phyloP scores from a whole-genome alignment of 345 rosid species.

The Dipteronia sinensis region DNA sequence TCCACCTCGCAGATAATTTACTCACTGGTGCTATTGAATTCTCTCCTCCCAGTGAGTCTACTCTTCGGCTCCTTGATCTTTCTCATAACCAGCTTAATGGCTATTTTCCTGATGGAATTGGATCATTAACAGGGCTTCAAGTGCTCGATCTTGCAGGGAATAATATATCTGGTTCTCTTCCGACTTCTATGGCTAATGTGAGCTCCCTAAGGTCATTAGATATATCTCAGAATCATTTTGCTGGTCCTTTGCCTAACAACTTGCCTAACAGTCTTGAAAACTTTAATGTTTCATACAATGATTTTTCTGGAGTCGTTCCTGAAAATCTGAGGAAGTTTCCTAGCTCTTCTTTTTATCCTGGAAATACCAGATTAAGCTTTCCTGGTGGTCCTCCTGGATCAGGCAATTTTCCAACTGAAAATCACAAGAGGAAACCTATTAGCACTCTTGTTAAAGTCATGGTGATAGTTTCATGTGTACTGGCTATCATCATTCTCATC shows the following conservation, averaged over 20 bases:
- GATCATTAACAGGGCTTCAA: slow-evolving; percentile 65
- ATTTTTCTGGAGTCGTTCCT: slow-evolving; percentile 89
- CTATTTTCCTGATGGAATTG: slow-evolving; percentile 70
- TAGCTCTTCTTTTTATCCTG: slow-evolving; percentile 80
- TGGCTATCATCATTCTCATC: slow-evolving; percentile 66
- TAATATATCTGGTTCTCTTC: slow-evolving; percentile 83
- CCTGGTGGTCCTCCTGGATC: slow-evolving; percentile 58
- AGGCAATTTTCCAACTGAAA: slow-evolving; percentile 35
- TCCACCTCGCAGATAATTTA: slow-evolving; percentile 68
- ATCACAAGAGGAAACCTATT: slow-evolving; percentile 53
- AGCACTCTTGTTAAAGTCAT: slow-evolving; percentile 62
- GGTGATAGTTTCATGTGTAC: slow-evolving; percentile 69
- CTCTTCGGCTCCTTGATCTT: slow-evolving; percentile 72
- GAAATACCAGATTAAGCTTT: slow-evolving; percentile 60
- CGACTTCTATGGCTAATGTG: slow-evolving; percentile 73
- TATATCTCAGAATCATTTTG: slow-evolving; percentile 75
- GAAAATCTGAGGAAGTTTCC: slow-evolving; percentile 79
- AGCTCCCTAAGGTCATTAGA: slow-evolving; percentile 65
- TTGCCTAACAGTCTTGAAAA: slow-evolving; percentile 56
- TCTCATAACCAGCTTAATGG: slow-evolving; percentile 76
- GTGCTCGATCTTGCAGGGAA: slow-evolving; percentile 77
- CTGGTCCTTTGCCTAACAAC: slow-evolving; percentile 78
- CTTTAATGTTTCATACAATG: slow-evolving; percentile 81
- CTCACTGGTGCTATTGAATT: slow-evolving; percentile 61
- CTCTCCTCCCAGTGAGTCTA: slow-evolving; percentile 48